These are phyloP conservation scores for Colletotrichum salicis DNA, from an alignment of 2,329 filamentous ascomycete species.

Conservation along the genomic window DNA sequence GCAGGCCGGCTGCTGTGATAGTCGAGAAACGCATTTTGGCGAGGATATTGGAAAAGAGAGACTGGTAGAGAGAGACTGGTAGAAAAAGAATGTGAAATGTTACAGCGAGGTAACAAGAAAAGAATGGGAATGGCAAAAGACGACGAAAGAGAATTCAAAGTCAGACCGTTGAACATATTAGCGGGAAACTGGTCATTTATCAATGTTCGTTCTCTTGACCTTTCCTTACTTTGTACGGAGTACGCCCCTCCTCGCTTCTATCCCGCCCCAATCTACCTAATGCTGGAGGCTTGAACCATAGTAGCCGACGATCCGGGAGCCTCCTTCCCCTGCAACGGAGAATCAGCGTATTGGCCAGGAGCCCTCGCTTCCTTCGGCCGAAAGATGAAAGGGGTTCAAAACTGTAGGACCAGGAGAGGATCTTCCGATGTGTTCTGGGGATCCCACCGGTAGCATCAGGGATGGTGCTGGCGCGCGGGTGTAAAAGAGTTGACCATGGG, in stretches of 20 bases:
- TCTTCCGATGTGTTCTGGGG: conserved; percentile 15
- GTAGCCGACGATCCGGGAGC: conserved; percentile 20
- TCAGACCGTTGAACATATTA: background rate
- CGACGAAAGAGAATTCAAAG: background rate
- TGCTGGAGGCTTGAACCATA: conserved; percentile 12
- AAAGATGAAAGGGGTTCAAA: conserved; percentile 1
- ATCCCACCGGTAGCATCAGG: background rate
- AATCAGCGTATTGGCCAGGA: background rate
- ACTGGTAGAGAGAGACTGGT: background rate
- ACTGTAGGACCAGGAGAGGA: background rate
- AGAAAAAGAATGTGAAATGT: conserved; percentile 5
- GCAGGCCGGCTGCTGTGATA: conserved; percentile 31
- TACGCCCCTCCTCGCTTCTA: background rate
- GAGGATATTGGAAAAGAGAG: background rate
- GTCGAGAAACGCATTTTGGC: conserved; percentile 28
- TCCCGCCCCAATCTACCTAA: conserved; percentile 17
- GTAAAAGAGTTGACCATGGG: background rate
- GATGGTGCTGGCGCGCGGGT: conserved; percentile 15
- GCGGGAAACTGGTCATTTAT: conserved; percentile 8
- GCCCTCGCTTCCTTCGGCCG: conserved; percentile 20
- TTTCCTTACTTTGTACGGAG: no score
- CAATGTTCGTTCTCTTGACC: background rate
- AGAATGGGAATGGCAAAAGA: conserved; percentile 21
- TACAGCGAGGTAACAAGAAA: conserved; percentile 12
- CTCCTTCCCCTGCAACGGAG: conserved; percentile 1